A percentile compares a stretch with the other conserved stretches of the same genome.
Evolutionary conservation across 495 filamentous ascomycete species (phyloP).

Genomic region (Penicillium subrubescens): DNA sequence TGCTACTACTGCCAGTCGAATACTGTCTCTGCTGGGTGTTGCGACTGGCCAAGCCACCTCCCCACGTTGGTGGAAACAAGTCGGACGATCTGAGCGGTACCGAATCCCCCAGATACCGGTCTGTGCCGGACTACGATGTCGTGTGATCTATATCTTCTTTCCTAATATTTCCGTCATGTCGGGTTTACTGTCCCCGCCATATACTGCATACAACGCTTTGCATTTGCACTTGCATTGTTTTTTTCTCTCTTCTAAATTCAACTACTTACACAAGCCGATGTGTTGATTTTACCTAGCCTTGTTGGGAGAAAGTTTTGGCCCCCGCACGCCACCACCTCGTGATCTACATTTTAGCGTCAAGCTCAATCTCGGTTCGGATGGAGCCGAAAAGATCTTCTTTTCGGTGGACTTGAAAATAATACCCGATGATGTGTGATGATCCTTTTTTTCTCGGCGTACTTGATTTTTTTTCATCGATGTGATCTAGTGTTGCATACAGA

Average conservation of each 20-base stretch:
- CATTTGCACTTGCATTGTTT: background rate
- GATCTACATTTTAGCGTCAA: background rate
- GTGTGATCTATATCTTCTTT: background rate
- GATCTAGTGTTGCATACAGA: background rate
- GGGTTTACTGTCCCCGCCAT: background rate
- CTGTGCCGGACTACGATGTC: conserved; percentile 6
- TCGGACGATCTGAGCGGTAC: background rate
- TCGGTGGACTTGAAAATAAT: background rate
- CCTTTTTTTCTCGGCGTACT: background rate
- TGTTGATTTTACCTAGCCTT: background rate
- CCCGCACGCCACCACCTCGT: background rate
- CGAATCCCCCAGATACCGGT: conserved; percentile 6
- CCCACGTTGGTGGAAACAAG: conserved; percentile 50
- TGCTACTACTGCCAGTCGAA: conserved; percentile 58
- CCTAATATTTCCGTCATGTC: background rate
- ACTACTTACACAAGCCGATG: background rate
- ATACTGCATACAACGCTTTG: background rate
- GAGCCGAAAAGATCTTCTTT: background rate
- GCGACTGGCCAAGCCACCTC: conserved; percentile 58
- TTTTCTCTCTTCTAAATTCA: background rate
- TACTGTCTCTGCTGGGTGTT: conserved; percentile 56
- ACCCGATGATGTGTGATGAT: background rate
- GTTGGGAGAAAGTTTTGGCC: background rate
- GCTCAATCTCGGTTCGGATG: background rate
- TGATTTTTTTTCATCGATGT: background rate